Base-by-base conservation (phyloP, 345 rosid species). In the Passiflora organensis region DNA sequence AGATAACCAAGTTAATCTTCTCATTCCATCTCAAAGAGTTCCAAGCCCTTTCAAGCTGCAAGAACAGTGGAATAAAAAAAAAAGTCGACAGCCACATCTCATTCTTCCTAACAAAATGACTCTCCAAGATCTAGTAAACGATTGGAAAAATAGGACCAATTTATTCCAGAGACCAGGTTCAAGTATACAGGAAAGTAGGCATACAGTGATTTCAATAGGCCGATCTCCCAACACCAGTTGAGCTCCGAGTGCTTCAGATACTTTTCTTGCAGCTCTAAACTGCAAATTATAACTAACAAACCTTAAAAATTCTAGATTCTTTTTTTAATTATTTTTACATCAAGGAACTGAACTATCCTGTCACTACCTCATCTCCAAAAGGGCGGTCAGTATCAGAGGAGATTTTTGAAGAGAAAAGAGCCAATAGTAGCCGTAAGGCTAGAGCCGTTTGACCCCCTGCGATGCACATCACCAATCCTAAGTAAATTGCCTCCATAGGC, bases 151-250 rank as follows among this genome's bases (percentile, higher is more conserved):
- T n/a, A n/a, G n/a, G n/a, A n/a, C n/a, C n/a, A n/a, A n/a, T n/a
- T n/a, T n/a, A n/a, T n/a, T n/a, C n/a, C n/a, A n/a, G n/a, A n/a
- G n/a, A n/a, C n/a, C n/a, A n/a, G n/a, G n/a, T n/a, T n/a, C n/a
- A 12, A 23, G 19, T 17, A 47, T 21, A 21, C 1, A 47, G 20
- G 28, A 19, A 20, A 55, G 41, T 18, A 18, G 21, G 54, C 60
- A 6, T 72, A 86, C 99, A 11, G 94, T 86, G 51, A 88, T 84
- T 66, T 91, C 96, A 49, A 88, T 86, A 1, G 95, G 96, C 13
- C 95, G 78, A 69, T 91, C 96, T 13, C 95, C 95, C 70, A 84
- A 76, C 19, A 91, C 93, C 23, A 91, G 76, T 56, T 88, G 96
- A 39, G 98, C 95, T 69, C 95, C 95, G 56, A 88, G 53, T 76